Conservation (phyloP, 805 yeast genomes). For the Wickerhamomyces tratensis region DNA sequence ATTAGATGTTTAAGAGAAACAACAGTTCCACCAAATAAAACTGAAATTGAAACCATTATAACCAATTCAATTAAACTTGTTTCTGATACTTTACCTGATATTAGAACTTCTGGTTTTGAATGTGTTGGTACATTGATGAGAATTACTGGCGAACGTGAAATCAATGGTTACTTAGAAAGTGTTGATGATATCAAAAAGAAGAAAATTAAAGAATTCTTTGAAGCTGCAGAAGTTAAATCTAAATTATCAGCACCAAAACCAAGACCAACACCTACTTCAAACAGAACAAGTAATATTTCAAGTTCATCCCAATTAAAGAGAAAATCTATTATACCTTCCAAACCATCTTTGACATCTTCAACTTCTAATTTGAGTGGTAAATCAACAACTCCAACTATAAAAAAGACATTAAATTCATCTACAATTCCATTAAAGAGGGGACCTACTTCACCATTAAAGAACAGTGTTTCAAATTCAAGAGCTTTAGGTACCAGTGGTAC, state of each 20-base stretch:
- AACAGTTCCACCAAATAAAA: slow-evolving; percentile 33
- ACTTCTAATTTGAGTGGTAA: neutral
- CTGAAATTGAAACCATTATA: slow-evolving; percentile 50
- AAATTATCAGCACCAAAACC: slow-evolving; percentile 19
- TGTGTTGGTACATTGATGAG: slow-evolving; percentile 76
- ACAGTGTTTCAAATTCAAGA: slow-evolving; percentile 20
- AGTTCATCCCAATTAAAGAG: slow-evolving; percentile 8
- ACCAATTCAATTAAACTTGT: slow-evolving; percentile 51
- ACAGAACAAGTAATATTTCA: slow-evolving; percentile 1
- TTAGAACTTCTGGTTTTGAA: slow-evolving; percentile 69
- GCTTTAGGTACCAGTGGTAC: slow-evolving; percentile 18
- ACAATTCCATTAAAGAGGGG: slow-evolving; percentile 56
- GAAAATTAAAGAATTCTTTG: slow-evolving; percentile 54
- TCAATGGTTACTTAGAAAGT: slow-evolving; percentile 50
- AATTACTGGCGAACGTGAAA: slow-evolving; percentile 65
- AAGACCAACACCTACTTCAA: slow-evolving; percentile 14
- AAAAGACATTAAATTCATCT: slow-evolving; percentile 12
- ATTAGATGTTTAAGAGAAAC: slow-evolving; percentile 52
- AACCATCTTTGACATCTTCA: slow-evolving; percentile 1
- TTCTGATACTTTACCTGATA: slow-evolving; percentile 76
- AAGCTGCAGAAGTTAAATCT: slow-evolving; percentile 45
- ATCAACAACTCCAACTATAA: slow-evolving; percentile 3
- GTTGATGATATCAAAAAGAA: slow-evolving; percentile 68
- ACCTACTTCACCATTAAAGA: slow-evolving; percentile 62
- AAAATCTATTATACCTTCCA: slow-evolving; percentile 1